These are phyloP conservation scores for Trypanosoma brucei DNA, from an alignment of 208 protist genomes.

Conservation along the genomic window DNA sequence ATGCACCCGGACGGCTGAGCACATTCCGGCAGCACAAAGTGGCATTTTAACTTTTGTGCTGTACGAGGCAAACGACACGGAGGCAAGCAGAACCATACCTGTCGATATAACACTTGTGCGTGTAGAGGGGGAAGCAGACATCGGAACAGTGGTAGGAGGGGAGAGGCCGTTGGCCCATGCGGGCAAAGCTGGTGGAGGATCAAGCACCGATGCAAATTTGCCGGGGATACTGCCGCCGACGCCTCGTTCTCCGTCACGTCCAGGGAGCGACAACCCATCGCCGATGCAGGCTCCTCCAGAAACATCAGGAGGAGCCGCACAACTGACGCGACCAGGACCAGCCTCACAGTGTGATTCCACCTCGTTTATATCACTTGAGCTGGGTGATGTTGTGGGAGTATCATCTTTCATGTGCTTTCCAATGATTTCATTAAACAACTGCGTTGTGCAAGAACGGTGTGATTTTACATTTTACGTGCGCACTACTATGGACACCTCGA, in stretches of 20 bases:
- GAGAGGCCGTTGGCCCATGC: background rate
- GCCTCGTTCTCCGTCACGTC: background rate
- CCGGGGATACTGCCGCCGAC: background rate
- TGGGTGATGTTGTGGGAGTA: slow-evolving; percentile 3
- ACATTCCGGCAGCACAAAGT: slow-evolving; percentile 52
- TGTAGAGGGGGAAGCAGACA: slow-evolving; percentile 41
- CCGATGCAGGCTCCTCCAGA: background rate
- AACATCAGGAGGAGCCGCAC: background rate
- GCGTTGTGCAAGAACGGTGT: slow-evolving; percentile 61
- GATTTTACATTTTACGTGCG: slow-evolving; percentile 68
- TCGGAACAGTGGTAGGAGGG: background rate
- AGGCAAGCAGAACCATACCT: slow-evolving; percentile 75
- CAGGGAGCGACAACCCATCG: too few species aligned
- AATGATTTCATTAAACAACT: slow-evolving; percentile 60
- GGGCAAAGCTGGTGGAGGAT: background rate
- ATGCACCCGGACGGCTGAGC: slow-evolving; percentile 39
- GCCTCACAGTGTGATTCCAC: background rate
- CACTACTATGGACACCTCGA: slow-evolving; percentile 39
- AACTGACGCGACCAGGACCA: background rate
- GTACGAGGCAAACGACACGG: slow-evolving; percentile 78
- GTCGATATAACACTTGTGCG: slow-evolving; percentile 72
- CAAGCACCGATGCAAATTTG: background rate
- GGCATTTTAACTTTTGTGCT: slow-evolving; percentile 77
- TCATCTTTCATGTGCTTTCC: slow-evolving; percentile 67
- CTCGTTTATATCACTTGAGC: slow-evolving; percentile 15